Conservation (phyloP, 1,139 yeast genomes). For the Tardiomyces digboiensis region DNA sequence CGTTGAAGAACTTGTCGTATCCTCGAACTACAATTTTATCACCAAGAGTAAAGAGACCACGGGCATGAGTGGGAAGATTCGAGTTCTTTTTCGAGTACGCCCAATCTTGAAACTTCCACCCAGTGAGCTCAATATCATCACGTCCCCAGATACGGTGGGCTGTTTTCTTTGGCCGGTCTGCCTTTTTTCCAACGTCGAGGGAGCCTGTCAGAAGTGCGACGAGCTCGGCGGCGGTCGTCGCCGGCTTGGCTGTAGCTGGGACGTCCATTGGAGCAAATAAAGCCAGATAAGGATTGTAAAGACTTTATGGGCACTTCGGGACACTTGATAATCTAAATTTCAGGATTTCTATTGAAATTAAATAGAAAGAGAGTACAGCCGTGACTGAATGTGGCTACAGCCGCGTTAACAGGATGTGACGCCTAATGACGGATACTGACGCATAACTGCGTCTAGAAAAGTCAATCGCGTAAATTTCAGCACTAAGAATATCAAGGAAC, state of each 20-base stretch:
- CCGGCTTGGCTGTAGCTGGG: no score
- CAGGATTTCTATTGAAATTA: no score
- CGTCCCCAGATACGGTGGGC: slow-evolving; percentile 21
- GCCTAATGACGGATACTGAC: not conserved
- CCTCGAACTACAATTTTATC: slow-evolving; percentile 68
- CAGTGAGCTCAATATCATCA: slow-evolving; percentile 18
- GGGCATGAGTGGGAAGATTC: slow-evolving; percentile 58
- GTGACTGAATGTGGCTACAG: no score
- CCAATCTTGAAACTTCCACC: slow-evolving; percentile 89
- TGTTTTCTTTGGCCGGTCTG: slow-evolving; percentile 6
- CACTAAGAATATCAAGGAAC: not conserved
- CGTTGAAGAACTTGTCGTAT: slow-evolving; percentile 88
- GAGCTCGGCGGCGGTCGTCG: not conserved
- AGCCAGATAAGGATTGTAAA: no score
- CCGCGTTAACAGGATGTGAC: no score
- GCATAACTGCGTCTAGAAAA: no score
- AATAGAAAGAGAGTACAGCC: no score
- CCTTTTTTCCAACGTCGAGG: not conserved
- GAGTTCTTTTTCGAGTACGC: slow-evolving; percentile 57
- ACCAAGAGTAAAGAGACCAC: slow-evolving; percentile 69
- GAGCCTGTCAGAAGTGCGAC: not conserved
- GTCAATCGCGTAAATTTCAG: not conserved
- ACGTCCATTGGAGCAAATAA: no score
- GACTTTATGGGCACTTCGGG: no score
- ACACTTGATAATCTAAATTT: no score